phyloP scores from a whole-genome alignment of 192 early-diverging fungal species.

The Dissophora globulifera region DNA sequence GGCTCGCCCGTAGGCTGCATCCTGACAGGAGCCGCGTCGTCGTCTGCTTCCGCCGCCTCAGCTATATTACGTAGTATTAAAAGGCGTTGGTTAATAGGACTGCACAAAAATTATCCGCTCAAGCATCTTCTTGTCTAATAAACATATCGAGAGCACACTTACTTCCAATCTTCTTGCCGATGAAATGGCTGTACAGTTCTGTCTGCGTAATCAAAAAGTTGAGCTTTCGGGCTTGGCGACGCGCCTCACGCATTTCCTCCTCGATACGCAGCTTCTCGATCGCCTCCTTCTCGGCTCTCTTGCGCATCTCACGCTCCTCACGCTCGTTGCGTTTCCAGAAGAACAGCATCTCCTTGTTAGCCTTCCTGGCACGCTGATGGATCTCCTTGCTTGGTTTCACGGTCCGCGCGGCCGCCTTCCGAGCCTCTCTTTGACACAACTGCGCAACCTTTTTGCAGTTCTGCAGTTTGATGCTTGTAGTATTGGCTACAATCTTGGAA shows the following conservation, averaged over 20 bases:
- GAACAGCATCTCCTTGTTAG: slow-evolving; percentile 72
- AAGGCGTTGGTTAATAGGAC: not conserved
- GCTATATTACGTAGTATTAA: slow-evolving; percentile 9
- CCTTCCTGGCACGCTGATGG: slow-evolving; percentile 67
- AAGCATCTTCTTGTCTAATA: no score
- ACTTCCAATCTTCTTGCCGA: slow-evolving; percentile 80
- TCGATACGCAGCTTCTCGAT: slow-evolving; percentile 79
- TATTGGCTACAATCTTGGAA: slow-evolving; percentile 59
- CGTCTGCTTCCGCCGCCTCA: slow-evolving; percentile 42
- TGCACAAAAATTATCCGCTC: no score
- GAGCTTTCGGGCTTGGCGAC: slow-evolving; percentile 87
- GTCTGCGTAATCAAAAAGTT: slow-evolving; percentile 95
- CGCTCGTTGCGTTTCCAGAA: slow-evolving; percentile 94
- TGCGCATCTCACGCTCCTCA: slow-evolving; percentile 89
- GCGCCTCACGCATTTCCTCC: slow-evolving; percentile 84
- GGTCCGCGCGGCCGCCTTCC: slow-evolving; percentile 63
- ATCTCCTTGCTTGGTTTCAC: slow-evolving; percentile 72
- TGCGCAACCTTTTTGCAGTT: slow-evolving; percentile 80
- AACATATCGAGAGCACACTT: slow-evolving; percentile 12
- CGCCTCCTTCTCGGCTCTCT: slow-evolving; percentile 89
- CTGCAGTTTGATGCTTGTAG: slow-evolving; percentile 55
- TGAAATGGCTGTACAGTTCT: slow-evolving; percentile 92
- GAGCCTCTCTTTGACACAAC: slow-evolving; percentile 77
- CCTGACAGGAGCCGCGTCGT: slow-evolving; percentile 29
- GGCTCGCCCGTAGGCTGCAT: slow-evolving; percentile 27